Percentiles rank a stretch among this genome's conserved stretches.
These are phyloP conservation scores for Russula emetica DNA, from an alignment of 768 basidiomycete genomes.

Conservation along the genomic window DNA sequence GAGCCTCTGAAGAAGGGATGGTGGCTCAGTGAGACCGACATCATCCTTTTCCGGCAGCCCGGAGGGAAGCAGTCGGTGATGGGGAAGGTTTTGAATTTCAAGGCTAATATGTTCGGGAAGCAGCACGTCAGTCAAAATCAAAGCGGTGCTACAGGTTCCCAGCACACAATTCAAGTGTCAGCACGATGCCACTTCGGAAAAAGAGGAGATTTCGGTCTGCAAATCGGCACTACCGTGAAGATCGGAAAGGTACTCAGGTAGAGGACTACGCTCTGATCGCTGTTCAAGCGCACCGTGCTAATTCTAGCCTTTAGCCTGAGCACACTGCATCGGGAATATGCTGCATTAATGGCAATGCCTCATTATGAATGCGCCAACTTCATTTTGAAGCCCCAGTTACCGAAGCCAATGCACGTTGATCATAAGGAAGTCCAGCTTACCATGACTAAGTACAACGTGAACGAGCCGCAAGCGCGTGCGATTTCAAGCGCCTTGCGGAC, in stretches of 20 bases:
- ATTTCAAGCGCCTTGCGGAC: slow-evolving; percentile 69
- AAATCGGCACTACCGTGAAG: slow-evolving; percentile 63
- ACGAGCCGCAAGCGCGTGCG: slow-evolving; percentile 91
- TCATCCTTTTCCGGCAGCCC: slow-evolving; percentile 70
- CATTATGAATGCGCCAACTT: slow-evolving; percentile 74
- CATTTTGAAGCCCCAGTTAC: slow-evolving; percentile 65
- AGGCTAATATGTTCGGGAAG: slow-evolving; percentile 41
- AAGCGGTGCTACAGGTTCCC: slow-evolving; percentile 45
- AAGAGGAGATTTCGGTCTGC: slow-evolving; percentile 54
- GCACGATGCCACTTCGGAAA: slow-evolving; percentile 30
- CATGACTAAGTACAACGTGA: slow-evolving; percentile 70
- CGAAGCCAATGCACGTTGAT: slow-evolving; percentile 44
- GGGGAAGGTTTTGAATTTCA: slow-evolving; percentile 62
- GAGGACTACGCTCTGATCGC: slow-evolving; percentile 28
- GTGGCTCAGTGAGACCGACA: slow-evolving; percentile 75
- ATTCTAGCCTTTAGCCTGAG: slow-evolving; percentile 56
- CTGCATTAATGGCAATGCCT: slow-evolving; percentile 74
- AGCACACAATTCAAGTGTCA: slow-evolving; percentile 24
- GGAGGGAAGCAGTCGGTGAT: slow-evolving; percentile 53
- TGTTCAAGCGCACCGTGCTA: not conserved
- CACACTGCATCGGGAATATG: slow-evolving; percentile 90
- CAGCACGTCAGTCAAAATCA: slow-evolving; percentile 56
- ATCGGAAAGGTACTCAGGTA: slow-evolving; percentile 82
- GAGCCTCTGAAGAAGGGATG: slow-evolving; percentile 63
- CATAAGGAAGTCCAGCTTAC: slow-evolving; percentile 52